Evolutionary conservation across 306 rosid genomes (phyloP).

Genomic region (Glycyrrhiza uralensis): DNA sequence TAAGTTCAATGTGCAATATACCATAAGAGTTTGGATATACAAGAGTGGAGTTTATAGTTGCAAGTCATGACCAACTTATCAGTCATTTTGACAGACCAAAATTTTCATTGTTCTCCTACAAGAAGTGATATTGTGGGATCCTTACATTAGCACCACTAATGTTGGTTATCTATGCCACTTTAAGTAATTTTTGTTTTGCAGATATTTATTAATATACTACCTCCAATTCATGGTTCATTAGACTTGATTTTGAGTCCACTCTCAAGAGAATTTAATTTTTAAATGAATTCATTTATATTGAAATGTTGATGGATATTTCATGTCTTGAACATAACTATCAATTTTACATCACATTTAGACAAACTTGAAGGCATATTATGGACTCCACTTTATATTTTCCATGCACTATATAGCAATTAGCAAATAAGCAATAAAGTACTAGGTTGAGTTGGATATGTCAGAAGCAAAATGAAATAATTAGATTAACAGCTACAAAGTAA

Average conservation of each 20-base stretch:
- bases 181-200: background rate
- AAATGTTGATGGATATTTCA: conserved; percentile 8
- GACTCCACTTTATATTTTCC: background rate
- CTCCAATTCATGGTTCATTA: background rate
- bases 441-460: background rate
- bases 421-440: background rate
- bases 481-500: background rate
- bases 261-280: background rate
- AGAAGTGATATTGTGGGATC: background rate
- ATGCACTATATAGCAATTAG: background rate
- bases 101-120: background rate
- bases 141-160: background rate
- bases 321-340: background rate
- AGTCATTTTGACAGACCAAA: background rate
- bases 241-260: background rate
- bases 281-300: background rate
- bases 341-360: background rate
- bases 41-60: conserved; percentile 6
- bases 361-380: background rate
- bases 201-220: background rate
- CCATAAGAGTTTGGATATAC: background rate
- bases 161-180: conserved; percentile 5
- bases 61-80: background rate
- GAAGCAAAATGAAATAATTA: conserved; percentile 11
- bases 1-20: background rate